These are phyloP conservation scores for Periconia sp. DNA, from an alignment of 2,329 filamentous ascomycete genomes.

Conservation along the genomic window DNA sequence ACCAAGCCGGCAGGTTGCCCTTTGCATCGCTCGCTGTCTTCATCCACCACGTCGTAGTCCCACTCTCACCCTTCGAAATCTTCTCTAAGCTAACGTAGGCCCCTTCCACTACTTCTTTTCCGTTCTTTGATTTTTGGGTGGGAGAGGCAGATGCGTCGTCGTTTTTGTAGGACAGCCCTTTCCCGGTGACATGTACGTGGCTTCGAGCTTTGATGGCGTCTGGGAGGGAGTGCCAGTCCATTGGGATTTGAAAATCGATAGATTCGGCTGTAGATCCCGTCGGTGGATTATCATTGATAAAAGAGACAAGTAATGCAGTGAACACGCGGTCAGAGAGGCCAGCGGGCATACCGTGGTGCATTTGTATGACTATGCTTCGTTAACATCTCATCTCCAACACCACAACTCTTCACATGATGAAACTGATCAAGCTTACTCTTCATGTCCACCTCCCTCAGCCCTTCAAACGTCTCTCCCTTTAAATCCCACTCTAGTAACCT, in stretches of 20 bases:
- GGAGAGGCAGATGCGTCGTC: constrained; percentile 9
- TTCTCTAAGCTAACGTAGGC: constrained; percentile 71
- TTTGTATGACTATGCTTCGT: constrained; percentile 61
- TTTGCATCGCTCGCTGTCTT: constrained; percentile 74
- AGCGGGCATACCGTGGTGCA: constrained; percentile 66
- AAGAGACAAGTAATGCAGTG: constrained; percentile 66
- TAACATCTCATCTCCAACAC: constrained; percentile 6
- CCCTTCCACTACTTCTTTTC: constrained; percentile 61
- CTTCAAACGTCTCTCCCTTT: background rate
- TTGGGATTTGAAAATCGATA: constrained; percentile 53
- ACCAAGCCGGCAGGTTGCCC: constrained; percentile 68
- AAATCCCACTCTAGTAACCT: constrained; percentile 51
- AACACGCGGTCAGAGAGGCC: constrained; percentile 68
- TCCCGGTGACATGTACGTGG: constrained; percentile 10
- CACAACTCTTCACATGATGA: background rate
- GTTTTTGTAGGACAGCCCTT: constrained; percentile 9
- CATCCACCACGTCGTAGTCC: constrained; percentile 69
- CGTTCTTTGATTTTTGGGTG: constrained; percentile 41
- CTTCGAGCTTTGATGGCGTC: constrained; percentile 14
- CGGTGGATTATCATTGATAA: constrained; percentile 14
- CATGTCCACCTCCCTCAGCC: constrained; percentile 43
- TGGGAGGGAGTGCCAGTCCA: constrained; percentile 57
- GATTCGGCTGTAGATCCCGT: constrained; percentile 58
- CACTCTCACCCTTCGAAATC: constrained; percentile 37
- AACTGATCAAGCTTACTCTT: constrained; percentile 35